phyloP scores from a whole-genome alignment of 2,329 filamentous ascomycete genomes.

The Coleophoma crateriformis region DNA sequence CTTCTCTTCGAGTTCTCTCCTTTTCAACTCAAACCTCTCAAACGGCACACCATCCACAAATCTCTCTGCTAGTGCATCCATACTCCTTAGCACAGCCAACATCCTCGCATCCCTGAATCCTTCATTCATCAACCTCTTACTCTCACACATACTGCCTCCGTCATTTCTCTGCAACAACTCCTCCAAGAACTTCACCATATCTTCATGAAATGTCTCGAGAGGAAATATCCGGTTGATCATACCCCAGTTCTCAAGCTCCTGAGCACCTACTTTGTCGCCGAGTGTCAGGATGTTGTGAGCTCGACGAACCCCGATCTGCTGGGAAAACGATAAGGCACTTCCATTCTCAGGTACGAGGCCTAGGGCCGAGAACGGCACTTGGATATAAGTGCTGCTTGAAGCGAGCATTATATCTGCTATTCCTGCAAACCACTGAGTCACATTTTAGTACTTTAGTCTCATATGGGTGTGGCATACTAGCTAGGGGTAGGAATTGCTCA shows the following conservation, averaged over 20 bases:
- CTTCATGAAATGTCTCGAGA: constrained; percentile 32
- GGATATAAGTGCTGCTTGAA: constrained; percentile 35
- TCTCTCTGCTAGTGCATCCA: constrained; percentile 41
- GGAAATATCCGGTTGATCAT: constrained; percentile 41
- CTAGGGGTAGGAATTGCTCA: background rate
- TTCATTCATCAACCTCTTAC: constrained; percentile 42
- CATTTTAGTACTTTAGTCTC: too few species aligned
- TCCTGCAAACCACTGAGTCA: constrained; percentile 36
- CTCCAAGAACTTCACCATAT: constrained; percentile 35
- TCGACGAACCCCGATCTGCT: constrained; percentile 42
- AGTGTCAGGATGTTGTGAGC: constrained; percentile 48
- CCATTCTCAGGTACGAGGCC: constrained; percentile 44
- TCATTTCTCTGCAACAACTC: constrained; percentile 38
- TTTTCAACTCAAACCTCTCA: constrained; percentile 37
- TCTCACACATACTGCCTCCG: constrained; percentile 46
- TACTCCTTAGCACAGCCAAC: constrained; percentile 38
- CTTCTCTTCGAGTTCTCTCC: constrained; percentile 22
- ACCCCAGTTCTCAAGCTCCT: constrained; percentile 37
- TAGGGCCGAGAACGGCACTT: constrained; percentile 41
- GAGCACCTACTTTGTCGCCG: constrained; percentile 35
- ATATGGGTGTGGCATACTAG: too few species aligned
- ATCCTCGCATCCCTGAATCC: constrained; percentile 36
- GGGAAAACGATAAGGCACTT: constrained; percentile 37
- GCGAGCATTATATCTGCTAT: constrained; percentile 43
- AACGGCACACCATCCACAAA: constrained; percentile 40